Evolutionary conservation across 2,329 filamentous ascomycete genomes (phyloP).

Genomic region (Annulohypoxylon truncatum): DNA sequence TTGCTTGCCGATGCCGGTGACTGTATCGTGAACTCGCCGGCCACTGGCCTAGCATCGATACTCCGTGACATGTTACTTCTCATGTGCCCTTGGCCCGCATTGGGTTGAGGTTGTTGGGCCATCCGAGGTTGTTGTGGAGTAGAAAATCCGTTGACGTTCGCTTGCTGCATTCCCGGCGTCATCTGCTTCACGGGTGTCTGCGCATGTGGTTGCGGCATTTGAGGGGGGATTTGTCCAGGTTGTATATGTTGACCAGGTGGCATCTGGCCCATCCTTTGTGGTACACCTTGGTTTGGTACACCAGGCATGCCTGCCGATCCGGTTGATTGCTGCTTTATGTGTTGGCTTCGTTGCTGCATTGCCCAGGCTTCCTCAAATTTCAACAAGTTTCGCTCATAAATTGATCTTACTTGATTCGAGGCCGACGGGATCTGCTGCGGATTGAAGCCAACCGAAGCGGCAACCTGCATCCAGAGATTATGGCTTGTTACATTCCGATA

Average conservation of each 20-base stretch:
- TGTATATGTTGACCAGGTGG: conserved; percentile 56
- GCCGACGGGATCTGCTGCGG: conserved; percentile 74
- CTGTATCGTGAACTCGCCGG: conserved; percentile 57
- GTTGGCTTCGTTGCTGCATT: conserved; percentile 65
- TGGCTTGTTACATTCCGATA: conserved; percentile 77
- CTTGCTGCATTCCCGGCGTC: conserved; percentile 59
- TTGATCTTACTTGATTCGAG: conserved; percentile 73
- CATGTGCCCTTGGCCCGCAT: conserved; percentile 57
- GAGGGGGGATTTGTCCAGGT: conserved; percentile 55
- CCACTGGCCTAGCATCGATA: conserved; percentile 58
- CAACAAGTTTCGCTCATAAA: conserved; percentile 80
- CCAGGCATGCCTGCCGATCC: conserved; percentile 52
- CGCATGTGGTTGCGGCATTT: conserved; percentile 56
- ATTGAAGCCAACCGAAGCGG: conserved; percentile 71
- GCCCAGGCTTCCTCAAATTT: conserved; percentile 80
- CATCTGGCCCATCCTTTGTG: conserved; percentile 59
- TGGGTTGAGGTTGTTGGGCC: conserved; percentile 56
- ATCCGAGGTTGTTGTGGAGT: conserved; percentile 57
- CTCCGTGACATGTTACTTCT: conserved; percentile 65
- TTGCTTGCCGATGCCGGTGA: conserved; percentile 58
- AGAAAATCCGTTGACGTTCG: conserved; percentile 62
- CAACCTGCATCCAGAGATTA: conserved; percentile 80
- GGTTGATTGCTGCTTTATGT: conserved; percentile 61
- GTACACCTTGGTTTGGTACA: conserved; percentile 51
- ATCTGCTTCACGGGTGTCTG: conserved; percentile 61